phyloP scores from a whole-genome alignment of 2,329 filamentous ascomycete species.

The Nemania serpens region DNA sequence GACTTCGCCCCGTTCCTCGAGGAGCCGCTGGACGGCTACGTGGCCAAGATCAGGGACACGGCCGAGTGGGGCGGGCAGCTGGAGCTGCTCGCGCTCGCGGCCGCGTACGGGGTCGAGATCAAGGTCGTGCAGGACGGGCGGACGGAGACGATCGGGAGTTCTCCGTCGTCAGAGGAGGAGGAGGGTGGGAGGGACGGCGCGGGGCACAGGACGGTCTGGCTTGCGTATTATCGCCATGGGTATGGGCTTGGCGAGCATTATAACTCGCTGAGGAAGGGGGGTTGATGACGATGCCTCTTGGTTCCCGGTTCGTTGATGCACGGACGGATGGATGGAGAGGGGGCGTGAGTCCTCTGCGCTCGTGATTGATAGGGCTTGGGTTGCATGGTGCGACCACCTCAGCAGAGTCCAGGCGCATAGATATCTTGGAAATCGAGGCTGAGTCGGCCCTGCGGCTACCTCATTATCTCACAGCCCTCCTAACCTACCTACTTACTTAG shows the following conservation, averaged over 20 bases:
- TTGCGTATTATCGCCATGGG: slow-evolving; percentile 93
- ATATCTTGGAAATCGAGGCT: too few species aligned
- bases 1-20: slow-evolving; percentile 89
- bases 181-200: slow-evolving; percentile 33
- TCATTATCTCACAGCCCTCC: too few species aligned
- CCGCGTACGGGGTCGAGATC: slow-evolving; percentile 78
- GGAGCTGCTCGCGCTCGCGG: slow-evolving; percentile 83
- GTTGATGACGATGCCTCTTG: background rate
- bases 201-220: slow-evolving; percentile 68
- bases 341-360: too few species aligned
- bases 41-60: slow-evolving; percentile 78
- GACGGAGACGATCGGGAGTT: slow-evolving; percentile 71
- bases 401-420: too few species aligned
- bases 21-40: slow-evolving; percentile 74
- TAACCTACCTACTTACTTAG: too few species aligned
- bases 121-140: slow-evolving; percentile 84
- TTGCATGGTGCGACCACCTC: too few species aligned
- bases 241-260: slow-evolving; percentile 97
- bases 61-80: slow-evolving; percentile 96
- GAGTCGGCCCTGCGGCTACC: too few species aligned
- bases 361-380: too few species aligned
- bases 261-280: slow-evolving; percentile 73
- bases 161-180: slow-evolving; percentile 43
- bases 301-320: background rate
- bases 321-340: background rate